Base-by-base conservation (phyloP, 148 eudicot species). In the Polygonum aviculare region DNA sequence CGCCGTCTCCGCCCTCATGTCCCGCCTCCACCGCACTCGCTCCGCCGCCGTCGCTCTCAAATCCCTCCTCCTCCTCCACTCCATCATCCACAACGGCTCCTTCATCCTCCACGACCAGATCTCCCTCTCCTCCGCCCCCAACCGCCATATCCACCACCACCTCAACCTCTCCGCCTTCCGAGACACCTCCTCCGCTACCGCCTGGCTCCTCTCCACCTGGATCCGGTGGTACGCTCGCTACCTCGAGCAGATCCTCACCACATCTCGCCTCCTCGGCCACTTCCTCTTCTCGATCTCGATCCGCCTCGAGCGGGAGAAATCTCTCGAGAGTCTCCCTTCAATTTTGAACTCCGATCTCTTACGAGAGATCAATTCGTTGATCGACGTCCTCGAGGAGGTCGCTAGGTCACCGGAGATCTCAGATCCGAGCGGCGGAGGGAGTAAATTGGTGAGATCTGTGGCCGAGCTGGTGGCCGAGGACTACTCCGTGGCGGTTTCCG, bases 81-180 rank as follows among this genome's bases (percentile, higher is more conserved):
- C 87, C 81, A 80, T 91, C 78, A 78, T 93, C 82, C 84, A 82
- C 44, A 86, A 84, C 16, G 98, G 98, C 36, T 88, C 90, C 69
- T 93, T 93, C 81, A 93, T 93, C 40, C 87, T 93, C 65, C 96
- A 89, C 48, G 96, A 91, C 60, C 98, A 93, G 81, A 86, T 93
- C 77, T 91, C 96, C 0, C 36, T 93, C 11, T 88, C 87, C 69
- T 90, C 89, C 55, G 92, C 96, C 11, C 85, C 14, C 15, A 18
- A 18, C 22, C 45, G n/a, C 44, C 44, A 45, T 19, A 3, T 14
- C 44, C 91, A 89, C 79, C 82, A 91, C 72, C 82, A 91, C 72
- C 72, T 67, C 19, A 67, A 67, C 21, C 72, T 67, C 72, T 67
- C 72, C 72, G 41, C 72, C 72, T 67, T 67, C 45, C 72, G 75